A percentile compares a stretch with the other conserved stretches of the same genome.
Evolutionary conservation across 371 early-diverging fungal species (phyloP).

Genomic region (Mucor saturninus): DNA sequence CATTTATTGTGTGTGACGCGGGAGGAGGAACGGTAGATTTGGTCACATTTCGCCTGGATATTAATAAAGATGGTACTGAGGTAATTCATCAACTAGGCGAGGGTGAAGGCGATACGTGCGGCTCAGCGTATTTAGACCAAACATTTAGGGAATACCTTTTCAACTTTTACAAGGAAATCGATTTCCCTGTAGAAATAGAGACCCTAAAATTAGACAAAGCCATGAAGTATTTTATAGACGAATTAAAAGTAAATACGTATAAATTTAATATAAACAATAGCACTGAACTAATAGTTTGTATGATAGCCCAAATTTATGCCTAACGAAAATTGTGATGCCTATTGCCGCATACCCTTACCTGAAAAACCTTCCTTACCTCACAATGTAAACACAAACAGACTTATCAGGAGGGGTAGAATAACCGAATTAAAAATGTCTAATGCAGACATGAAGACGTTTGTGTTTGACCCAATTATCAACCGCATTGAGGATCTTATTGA

Average conservation of each 20-base stretch:
- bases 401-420: too few relatives aligned
- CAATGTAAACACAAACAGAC: too few relatives aligned
- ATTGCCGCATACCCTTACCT: too few relatives aligned
- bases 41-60: slow-evolving; percentile 39
- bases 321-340: too few relatives aligned
- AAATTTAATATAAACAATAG: too few relatives aligned
- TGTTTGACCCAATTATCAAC: slow-evolving; percentile 1
- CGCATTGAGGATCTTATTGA: background rate
- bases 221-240: background rate
- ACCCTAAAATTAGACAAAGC: background rate
- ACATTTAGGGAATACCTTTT: slow-evolving; percentile 28
- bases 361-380: too few relatives aligned
- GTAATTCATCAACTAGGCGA: slow-evolving; percentile 29
- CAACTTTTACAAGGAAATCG: background rate
- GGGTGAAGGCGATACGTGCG: slow-evolving; percentile 54
- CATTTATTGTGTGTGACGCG: slow-evolving; percentile 64
- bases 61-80: slow-evolving; percentile 30
- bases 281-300: background rate
- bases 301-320: too few relatives aligned
- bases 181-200: background rate
- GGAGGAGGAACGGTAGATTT: slow-evolving; percentile 68
- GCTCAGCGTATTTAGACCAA: slow-evolving; percentile 50
- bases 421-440: background rate
- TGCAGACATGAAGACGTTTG: background rate
- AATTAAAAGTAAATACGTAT: background rate